Percentiles rank a stretch among this genome's conserved stretches.
phyloP scores from a whole-genome alignment of 2,329 filamentous ascomycete species.

The Thermochaetoides dissita region DNA sequence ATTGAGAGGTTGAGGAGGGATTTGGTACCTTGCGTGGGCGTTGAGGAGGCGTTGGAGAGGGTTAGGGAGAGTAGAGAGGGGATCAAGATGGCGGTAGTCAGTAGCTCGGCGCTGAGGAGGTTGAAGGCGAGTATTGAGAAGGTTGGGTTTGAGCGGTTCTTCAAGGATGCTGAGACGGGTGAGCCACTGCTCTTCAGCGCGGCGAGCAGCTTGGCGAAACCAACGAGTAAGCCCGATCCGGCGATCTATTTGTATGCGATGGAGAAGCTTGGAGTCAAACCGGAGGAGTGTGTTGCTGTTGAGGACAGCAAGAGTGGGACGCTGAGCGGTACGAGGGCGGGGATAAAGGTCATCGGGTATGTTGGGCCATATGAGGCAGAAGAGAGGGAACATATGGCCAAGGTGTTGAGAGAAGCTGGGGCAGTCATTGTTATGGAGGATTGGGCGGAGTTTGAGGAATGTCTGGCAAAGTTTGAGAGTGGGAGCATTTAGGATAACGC shows the following conservation, averaged over 20 bases:
- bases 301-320: slow-evolving; percentile 84
- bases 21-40: slow-evolving; percentile 54
- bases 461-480: slow-evolving; percentile 32
- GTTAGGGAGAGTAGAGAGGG: slow-evolving; percentile 47
- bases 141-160: slow-evolving; percentile 67
- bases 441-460: slow-evolving; percentile 41
- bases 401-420: slow-evolving; percentile 45
- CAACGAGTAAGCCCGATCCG: slow-evolving; percentile 84
- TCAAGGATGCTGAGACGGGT: slow-evolving; percentile 43
- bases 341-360: slow-evolving; percentile 72
- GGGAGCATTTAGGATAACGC: slow-evolving; percentile 14
- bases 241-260: slow-evolving; percentile 74
- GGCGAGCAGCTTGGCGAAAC: slow-evolving; percentile 60
- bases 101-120: slow-evolving; percentile 63
- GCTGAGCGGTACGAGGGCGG: slow-evolving; percentile 56
- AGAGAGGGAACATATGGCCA: slow-evolving; percentile 51
- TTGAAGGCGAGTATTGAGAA: slow-evolving; percentile 67
- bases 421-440: slow-evolving; percentile 47
- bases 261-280: slow-evolving; percentile 55
- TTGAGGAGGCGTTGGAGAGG: slow-evolving; percentile 51
- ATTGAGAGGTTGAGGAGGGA: slow-evolving; percentile 63
- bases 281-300: slow-evolving; percentile 62
- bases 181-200: slow-evolving; percentile 53
- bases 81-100: slow-evolving; percentile 56
- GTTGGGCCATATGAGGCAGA: slow-evolving; percentile 59